phyloP scores from a whole-genome alignment of 768 basidiomycete species.

The Fibroporia radiculosa region DNA sequence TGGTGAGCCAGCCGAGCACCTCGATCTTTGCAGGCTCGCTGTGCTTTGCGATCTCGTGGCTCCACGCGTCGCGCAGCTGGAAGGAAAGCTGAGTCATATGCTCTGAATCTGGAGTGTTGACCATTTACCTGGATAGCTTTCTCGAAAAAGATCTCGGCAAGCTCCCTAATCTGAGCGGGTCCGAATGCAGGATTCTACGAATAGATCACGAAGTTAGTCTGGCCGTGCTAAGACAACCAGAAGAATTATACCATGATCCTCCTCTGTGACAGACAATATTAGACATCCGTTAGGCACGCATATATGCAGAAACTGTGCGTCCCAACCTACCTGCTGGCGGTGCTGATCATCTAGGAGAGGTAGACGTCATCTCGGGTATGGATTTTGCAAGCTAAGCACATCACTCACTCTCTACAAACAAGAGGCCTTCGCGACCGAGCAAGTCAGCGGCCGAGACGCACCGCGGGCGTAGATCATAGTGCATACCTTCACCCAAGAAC shows the following conservation, averaged over 20 bases:
- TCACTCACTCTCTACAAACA: slow-evolving; percentile 32
- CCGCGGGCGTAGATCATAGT: neutral
- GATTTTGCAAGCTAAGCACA: neutral
- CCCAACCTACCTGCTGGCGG: slow-evolving; percentile 1
- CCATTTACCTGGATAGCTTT: slow-evolving; percentile 41
- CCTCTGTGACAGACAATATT: neutral
- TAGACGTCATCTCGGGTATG: neutral
- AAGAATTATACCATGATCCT: slow-evolving; percentile 1
- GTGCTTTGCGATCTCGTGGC: slow-evolving; percentile 23
- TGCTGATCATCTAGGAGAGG: slow-evolving; percentile 1
- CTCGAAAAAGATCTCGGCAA: slow-evolving; percentile 49
- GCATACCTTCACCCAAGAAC: slow-evolving; percentile 34
- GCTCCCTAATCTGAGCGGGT: slow-evolving; percentile 45
- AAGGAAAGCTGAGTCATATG: neutral
- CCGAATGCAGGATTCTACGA: slow-evolving; percentile 62
- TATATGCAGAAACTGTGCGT: neutral
- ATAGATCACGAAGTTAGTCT: no score
- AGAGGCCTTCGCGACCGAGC: slow-evolving; percentile 32
- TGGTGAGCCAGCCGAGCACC: slow-evolving; percentile 25
- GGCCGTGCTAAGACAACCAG: neutral
- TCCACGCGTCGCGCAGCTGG: slow-evolving; percentile 19
- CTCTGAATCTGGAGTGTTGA: neutral
- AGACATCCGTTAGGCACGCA: neutral
- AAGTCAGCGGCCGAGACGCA: neutral
- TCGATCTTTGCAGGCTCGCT: slow-evolving; percentile 20